phyloP scores from a whole-genome alignment of 176 grass and related monocot species.

The Oryza glaberrima region DNA sequence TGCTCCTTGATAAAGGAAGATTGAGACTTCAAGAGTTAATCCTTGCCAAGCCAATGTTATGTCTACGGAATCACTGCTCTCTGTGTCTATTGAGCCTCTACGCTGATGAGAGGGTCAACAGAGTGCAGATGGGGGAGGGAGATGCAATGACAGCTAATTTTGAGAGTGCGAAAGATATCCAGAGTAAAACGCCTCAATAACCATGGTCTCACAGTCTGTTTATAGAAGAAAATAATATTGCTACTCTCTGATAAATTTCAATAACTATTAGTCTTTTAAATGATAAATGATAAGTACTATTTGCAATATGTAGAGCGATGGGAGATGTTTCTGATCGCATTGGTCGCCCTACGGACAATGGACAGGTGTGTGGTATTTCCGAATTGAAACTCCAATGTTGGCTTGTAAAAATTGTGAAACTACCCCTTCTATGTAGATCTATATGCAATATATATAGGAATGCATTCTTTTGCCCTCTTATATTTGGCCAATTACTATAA shows the following conservation, averaged over 20 bases:
- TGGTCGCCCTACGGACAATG: slow-evolving; percentile 96
- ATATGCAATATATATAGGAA: background rate
- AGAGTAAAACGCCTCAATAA: background rate
- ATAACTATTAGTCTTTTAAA: background rate
- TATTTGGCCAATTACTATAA: slow-evolving; percentile 6
- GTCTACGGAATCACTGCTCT: background rate
- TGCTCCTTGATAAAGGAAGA: background rate
- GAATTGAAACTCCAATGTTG: background rate
- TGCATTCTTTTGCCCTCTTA: background rate
- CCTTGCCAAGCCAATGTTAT: too few relatives aligned
- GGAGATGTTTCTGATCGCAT: slow-evolving; percentile 99
- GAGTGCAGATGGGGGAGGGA: background rate
- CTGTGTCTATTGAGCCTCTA: background rate
- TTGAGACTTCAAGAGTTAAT: background rate
- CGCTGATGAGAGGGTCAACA: background rate
- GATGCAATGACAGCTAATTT: background rate
- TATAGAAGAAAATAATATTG: slow-evolving; percentile 8
- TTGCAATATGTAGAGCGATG: slow-evolving; percentile 74
- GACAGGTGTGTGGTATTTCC: slow-evolving; percentile 62
- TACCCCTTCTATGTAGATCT: slow-evolving; percentile 14
- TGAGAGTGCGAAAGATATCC: background rate
- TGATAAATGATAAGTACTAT: slow-evolving; percentile 19
- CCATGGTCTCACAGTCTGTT: background rate
- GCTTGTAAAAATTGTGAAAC: background rate
- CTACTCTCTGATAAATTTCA: background rate